Base-by-base conservation (phyloP, 768 basidiomycete genomes). In the Butyriboletus loyo region DNA sequence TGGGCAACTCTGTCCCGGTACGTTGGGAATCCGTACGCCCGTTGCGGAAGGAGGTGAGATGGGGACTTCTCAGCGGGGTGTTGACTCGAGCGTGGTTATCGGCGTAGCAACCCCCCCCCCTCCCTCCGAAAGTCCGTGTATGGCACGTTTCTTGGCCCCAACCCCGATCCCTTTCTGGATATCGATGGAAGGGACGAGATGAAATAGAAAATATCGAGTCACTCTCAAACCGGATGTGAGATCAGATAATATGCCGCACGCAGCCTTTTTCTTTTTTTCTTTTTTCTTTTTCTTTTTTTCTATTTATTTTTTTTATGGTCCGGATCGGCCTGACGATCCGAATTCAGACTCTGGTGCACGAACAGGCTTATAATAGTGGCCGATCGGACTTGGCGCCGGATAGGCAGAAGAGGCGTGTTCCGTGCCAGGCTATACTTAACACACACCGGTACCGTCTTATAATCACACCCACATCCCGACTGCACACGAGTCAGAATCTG, bases 1-100 rank as follows among this genome's bases (percentile, higher is more conserved):
- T 39, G 48, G 64, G 64, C 17, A 66, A 24, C 15, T 52, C 15
- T 39, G 57, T 28, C 47, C 63, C 63, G 22, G 28, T 7, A 10
- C 30, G 38, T 3, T 35, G 63, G 63, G 46, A 31, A 47, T 24
- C 34, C 25, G 22, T 11, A 35, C 48, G 19, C 42, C 49, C 39
- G 31, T 48, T 32, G 46, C 47, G 40, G 24, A 17, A 38, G 19
- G n/a, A 27, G 51, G 27, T 57, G 58, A 49, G 52, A 60, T 55
- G 61, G 24, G 24, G 35, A 36, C 52, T 60, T 63, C 55, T 51
- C 46, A 40, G 15, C 49, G 19, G 37, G 30, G 11, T 7, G 13
- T n/a, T 62, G 61, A 62, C 58, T 57, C 52, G 49, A 39, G 38
- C 11, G 37, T n/a, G 36, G 42, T 38, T 46, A 25, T 38, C 28